Evolutionary conservation across 192 early-diverging fungal species (phyloP).

Genomic region (Podila verticillata): DNA sequence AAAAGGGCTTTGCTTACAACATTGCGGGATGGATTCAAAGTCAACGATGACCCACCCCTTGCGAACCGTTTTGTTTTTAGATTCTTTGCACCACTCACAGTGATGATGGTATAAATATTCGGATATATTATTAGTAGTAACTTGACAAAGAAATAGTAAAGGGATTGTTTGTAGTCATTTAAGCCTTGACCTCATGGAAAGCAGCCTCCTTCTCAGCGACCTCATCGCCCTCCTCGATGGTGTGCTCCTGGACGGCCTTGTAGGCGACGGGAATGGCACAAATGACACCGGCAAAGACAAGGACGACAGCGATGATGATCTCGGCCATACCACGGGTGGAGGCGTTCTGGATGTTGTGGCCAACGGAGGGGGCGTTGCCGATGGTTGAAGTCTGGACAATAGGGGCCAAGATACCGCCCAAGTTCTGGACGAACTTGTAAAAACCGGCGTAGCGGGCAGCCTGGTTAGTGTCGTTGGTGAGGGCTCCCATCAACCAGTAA

Average conservation of each 20-base stretch:
- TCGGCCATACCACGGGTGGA: constrained; percentile 35
- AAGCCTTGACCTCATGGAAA: constrained; percentile 37
- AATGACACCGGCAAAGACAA: constrained; percentile 31
- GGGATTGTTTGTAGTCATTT: background rate
- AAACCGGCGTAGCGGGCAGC: constrained; percentile 75
- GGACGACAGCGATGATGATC: constrained; percentile 29
- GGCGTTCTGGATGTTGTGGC: constrained; percentile 12
- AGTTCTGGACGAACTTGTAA: constrained; percentile 52
- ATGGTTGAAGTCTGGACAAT: constrained; percentile 39
- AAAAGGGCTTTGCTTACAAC: too few species aligned
- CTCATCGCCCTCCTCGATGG: constrained; percentile 21
- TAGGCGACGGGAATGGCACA: constrained; percentile 27
- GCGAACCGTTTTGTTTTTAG: too few species aligned
- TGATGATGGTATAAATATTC: background rate
- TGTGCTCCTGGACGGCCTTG: constrained; percentile 31
- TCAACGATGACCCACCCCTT: too few species aligned
- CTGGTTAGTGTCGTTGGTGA: constrained; percentile 82
- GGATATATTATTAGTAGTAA: constrained; percentile 7
- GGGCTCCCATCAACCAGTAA: constrained; percentile 89
- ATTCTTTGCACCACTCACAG: too few species aligned
- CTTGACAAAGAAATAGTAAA: too few species aligned
- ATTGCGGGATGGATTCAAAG: too few species aligned
- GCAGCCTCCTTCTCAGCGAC: constrained; percentile 32
- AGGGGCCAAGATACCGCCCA: constrained; percentile 43
- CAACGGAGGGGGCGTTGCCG: constrained; percentile 23